phyloP scores from a whole-genome alignment of 2,329 filamentous ascomycete genomes.

The Thielaviopsis ethacetica region DNA sequence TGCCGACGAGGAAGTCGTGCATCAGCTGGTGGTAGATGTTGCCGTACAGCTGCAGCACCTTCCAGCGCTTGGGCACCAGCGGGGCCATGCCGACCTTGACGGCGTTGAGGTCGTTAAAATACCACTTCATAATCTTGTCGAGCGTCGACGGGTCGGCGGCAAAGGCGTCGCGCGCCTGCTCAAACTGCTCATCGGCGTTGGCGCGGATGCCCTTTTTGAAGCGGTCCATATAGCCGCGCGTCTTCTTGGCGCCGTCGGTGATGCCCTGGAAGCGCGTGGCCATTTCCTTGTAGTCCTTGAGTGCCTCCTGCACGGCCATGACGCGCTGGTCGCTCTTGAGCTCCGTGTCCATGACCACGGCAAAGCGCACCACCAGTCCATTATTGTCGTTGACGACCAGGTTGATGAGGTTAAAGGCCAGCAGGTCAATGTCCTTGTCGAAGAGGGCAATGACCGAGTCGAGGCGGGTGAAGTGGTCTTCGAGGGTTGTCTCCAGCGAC shows the following conservation, averaged over 20 bases:
- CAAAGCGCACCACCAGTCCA: constrained; percentile 77
- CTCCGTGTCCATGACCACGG: constrained; percentile 84
- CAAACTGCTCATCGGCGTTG: constrained; percentile 59
- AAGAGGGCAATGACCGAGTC: constrained; percentile 88
- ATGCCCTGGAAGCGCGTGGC: constrained; percentile 89
- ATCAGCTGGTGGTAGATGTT: constrained; percentile 86
- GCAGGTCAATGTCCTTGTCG: constrained; percentile 78
- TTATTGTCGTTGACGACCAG: constrained; percentile 76
- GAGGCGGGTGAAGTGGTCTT: constrained; percentile 76
- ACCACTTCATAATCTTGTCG: constrained; percentile 86
- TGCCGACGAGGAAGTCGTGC: constrained; percentile 77
- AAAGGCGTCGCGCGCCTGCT: constrained; percentile 56
- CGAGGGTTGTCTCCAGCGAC: constrained; percentile 63
- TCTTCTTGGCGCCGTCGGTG: constrained; percentile 77
- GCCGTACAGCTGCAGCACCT: constrained; percentile 78
- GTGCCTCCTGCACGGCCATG: constrained; percentile 77
- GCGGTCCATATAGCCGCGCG: constrained; percentile 93
- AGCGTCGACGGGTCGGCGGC: constrained; percentile 66
- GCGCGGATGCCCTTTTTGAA: constrained; percentile 68
- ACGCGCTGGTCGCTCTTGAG: constrained; percentile 93
- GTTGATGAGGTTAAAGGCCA: constrained; percentile 79
- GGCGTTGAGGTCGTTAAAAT: constrained; percentile 91
- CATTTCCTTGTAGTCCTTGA: constrained; percentile 91
- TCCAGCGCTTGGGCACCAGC: constrained; percentile 93
- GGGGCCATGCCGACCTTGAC: constrained; percentile 85